A percentile compares a stretch with the other conserved stretches of the same genome.
These are phyloP conservation scores for Hamigera avellanea DNA, from an alignment of 495 filamentous ascomycete genomes.

Conservation along the genomic window DNA sequence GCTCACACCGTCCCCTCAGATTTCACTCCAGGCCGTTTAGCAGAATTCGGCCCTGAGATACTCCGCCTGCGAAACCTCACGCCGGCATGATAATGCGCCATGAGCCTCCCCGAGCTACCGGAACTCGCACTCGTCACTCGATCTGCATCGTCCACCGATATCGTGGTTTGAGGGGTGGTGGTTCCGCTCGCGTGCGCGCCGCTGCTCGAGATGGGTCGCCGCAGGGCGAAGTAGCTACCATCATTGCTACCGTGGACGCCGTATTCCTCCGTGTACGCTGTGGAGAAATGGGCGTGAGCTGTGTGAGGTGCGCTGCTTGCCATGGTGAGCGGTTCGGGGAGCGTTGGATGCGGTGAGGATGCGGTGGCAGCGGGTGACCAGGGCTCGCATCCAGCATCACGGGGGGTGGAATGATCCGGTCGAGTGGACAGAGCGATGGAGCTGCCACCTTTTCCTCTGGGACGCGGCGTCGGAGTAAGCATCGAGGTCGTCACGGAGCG, in stretches of 20 bases:
- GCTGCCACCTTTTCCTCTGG: slow-evolving; percentile 4
- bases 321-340: slow-evolving; percentile 9
- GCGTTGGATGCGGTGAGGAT: slow-evolving; percentile 7
- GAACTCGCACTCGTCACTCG: neutral
- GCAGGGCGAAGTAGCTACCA: slow-evolving; percentile 21
- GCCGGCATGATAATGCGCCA: slow-evolving; percentile 20
- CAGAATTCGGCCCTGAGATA: slow-evolving; percentile 16
- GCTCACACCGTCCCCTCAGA: neutral
- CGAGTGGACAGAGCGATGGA: slow-evolving; percentile 11
- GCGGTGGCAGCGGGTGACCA: slow-evolving; percentile 3
- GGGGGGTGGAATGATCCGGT: slow-evolving; percentile 6
- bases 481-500: slow-evolving; percentile 26
- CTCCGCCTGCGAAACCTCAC: slow-evolving; percentile 19
- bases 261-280: too few relatives aligned
- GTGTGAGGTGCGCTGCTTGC: neutral
- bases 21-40: neutral
- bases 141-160: neutral
- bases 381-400: too few relatives aligned
- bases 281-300: too few relatives aligned
- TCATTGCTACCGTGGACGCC: neutral
- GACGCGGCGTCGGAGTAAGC: slow-evolving; percentile 6
- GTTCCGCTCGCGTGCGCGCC: neutral
- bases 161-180: neutral
- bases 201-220: slow-evolving; percentile 4
- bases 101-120: slow-evolving; percentile 5